phyloP scores from a whole-genome alignment of 1,284 basidiomycete species.

The Trichosporon ovoides region DNA sequence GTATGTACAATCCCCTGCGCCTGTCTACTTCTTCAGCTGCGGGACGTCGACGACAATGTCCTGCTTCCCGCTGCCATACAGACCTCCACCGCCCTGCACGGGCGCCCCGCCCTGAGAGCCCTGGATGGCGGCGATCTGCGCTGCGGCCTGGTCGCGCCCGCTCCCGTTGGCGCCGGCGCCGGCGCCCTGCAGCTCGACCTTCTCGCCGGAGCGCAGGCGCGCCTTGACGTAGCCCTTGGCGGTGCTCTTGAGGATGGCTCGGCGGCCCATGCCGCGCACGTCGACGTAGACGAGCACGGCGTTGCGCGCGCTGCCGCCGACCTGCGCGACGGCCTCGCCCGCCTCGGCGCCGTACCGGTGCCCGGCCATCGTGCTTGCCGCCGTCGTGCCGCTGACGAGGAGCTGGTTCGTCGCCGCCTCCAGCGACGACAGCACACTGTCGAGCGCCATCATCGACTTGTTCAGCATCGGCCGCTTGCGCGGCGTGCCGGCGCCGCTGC shows the following conservation, averaged over 20 bases:
- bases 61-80: not conserved
- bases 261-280: constrained; percentile 63
- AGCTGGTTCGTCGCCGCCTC: constrained; percentile 62
- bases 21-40: constrained; percentile 2
- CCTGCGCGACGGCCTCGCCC: constrained; percentile 56
- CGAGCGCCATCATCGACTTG: constrained; percentile 61
- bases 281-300: constrained; percentile 72
- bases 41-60: constrained; percentile 3
- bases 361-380: constrained; percentile 58
- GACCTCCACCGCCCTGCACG: not conserved
- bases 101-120: not conserved
- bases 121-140: not conserved
- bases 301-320: constrained; percentile 61
- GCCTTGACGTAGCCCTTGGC: constrained; percentile 47
- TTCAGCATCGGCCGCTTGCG: constrained; percentile 47
- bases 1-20: not conserved
- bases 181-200: constrained; percentile 34
- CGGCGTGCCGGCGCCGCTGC: constrained; percentile 1
- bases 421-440: constrained; percentile 66
- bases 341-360: constrained; percentile 62
- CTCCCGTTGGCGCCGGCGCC: not conserved
- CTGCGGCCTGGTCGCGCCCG: not conserved
- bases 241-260: constrained; percentile 58
- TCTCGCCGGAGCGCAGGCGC: constrained; percentile 36
- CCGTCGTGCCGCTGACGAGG: constrained; percentile 57